Evolutionary conservation across 331 rosid genomes (phyloP), one percentile per base, ranked within the genome.

Genomic region (Rhamnella rubrinervis): DNA sequence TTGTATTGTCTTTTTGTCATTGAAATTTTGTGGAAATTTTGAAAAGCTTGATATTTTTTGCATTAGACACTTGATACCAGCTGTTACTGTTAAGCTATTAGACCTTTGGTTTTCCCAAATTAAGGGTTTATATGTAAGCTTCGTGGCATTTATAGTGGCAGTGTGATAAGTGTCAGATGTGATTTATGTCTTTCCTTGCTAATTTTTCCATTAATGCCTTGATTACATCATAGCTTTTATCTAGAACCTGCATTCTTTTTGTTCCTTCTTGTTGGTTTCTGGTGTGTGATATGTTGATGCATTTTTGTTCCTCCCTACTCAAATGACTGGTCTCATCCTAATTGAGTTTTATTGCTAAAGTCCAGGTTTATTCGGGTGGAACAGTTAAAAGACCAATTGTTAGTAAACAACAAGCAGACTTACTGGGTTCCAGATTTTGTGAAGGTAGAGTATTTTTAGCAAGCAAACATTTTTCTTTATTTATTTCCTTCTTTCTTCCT

Each of bases 361-460:
- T 68, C 64, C 73, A 93, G 98, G 98, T 95, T 95, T 80, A 86
- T 95, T 77, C 89, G 81, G 61, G 98, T 95, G 72, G 98, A 95
- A 77, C 72, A 58, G 61, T 70, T 95, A 71, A 95, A 91, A 81
- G 97, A 91, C 64, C 67, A 89, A 68, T 82, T 95, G 82, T 74
- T 95, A 76, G 96, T 85, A 75, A 95, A 87, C 84, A 95, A 95
- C 79, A 82, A 65, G 83, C 83, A 89, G 81, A 95, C 98, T 16
- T 87, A 84, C 68, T 95, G 98, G 98, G 98, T 95, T 64, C 98
- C 98, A 67, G 97, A 95, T 72, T 95, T 95, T 83, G 98, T 95
- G 59, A 95, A 95, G 97, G 98, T 88, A 74, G 51, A 14, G 37
- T 4, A 67, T 31, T 58, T 13, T 38, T 23, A 28, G 21, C 28